Conservation (phyloP, 257 asterid species). For the Solanum microdontum region DNA sequence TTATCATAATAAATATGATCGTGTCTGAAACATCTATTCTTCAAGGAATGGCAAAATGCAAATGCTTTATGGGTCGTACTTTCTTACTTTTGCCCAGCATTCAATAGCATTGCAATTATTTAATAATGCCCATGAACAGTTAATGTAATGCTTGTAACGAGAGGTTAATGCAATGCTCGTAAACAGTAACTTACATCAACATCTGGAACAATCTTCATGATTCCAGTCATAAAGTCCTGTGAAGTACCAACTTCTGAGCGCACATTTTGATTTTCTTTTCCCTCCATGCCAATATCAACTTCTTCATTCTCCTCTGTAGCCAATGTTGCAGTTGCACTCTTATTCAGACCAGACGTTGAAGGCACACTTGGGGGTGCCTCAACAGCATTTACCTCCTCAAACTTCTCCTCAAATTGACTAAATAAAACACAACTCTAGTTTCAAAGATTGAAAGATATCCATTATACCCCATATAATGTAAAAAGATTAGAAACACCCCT, state of each 20-base stretch:
- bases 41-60: background rate
- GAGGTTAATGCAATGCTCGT: background rate
- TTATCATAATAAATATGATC: background rate
- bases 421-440: background rate
- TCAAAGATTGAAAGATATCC: background rate
- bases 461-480: background rate
- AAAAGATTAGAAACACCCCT: background rate
- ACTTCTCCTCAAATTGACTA: constrained; percentile 77
- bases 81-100: background rate
- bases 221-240: constrained; percentile 63
- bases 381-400: constrained; percentile 49
- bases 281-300: constrained; percentile 29
- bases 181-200: constrained; percentile 63
- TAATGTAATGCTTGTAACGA: background rate
- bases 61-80: background rate
- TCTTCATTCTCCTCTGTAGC: constrained; percentile 28
- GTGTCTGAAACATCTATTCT: background rate
- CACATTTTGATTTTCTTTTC: constrained; percentile 37
- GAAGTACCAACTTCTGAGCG: constrained; percentile 53
- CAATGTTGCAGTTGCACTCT: constrained; percentile 25
- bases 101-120: background rate
- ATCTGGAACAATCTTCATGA: constrained; percentile 78
- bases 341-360: constrained; percentile 39
- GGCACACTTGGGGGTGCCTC: constrained; percentile 45
- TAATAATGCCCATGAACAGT: background rate